Percentiles rank a stretch among this genome's conserved stretches.
Evolutionary conservation across 2,329 filamentous ascomycete species (phyloP).

Genomic region (Alternaria postmessia): DNA sequence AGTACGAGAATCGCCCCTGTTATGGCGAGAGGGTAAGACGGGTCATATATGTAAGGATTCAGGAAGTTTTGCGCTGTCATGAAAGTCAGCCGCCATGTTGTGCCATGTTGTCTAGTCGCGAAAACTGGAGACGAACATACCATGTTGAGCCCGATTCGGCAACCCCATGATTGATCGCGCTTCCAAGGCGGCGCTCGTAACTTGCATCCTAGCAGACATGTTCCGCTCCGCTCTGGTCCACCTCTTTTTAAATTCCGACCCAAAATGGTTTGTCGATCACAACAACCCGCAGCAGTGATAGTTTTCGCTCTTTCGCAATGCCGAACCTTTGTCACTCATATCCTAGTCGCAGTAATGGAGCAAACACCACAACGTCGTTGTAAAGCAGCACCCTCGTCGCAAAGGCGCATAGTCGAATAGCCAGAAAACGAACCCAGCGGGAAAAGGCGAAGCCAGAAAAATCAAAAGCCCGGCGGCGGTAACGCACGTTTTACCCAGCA

Average conservation of each 20-base stretch:
- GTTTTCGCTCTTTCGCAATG: slow-evolving; percentile 1
- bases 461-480: not conserved
- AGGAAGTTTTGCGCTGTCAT: slow-evolving; percentile 29
- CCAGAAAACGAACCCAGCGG: not conserved
- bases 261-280: not conserved
- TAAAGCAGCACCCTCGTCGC: slow-evolving; percentile 3
- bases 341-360: not conserved
- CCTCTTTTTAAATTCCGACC: not conserved
- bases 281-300: not conserved
- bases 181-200: not conserved
- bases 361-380: slow-evolving; percentile 1
- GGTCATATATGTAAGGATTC: slow-evolving; percentile 60
- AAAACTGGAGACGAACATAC: not conserved
- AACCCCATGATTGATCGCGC: not conserved
- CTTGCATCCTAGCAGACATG: slow-evolving; percentile 1
- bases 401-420: slow-evolving; percentile 1
- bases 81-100: not conserved
- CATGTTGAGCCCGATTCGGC: slow-evolving; percentile 3
- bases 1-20: slow-evolving; percentile 55
- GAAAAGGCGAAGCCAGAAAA: not conserved
- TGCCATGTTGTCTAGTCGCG: not conserved
- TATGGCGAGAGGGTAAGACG: slow-evolving; percentile 55
- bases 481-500: slow-evolving; percentile 13
- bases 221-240: slow-evolving; percentile 1
- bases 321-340: not conserved